These are phyloP conservation scores for Phoma sp. DNA, from an alignment of 2,329 filamentous ascomycete species.

Conservation along the genomic window DNA sequence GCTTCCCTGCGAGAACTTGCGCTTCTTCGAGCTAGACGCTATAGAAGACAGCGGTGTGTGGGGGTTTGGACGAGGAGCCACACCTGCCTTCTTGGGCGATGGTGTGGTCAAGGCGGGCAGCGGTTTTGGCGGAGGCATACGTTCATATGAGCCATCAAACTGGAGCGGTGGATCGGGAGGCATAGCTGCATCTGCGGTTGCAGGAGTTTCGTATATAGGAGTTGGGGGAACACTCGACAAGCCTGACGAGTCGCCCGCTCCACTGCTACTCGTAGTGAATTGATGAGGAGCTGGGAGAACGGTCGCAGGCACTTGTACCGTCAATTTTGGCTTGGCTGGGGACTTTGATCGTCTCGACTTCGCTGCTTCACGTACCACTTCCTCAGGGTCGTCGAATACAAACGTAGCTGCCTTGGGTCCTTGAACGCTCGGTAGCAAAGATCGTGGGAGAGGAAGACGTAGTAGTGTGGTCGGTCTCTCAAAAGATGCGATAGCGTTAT, in stretches of 20 bases:
- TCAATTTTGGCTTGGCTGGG: conserved; percentile 7
- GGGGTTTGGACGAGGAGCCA: not conserved
- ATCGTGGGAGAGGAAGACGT: conserved; percentile 10
- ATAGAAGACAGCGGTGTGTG: not conserved
- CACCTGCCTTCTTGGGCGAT: not conserved
- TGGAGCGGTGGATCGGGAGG: conserved; percentile 3
- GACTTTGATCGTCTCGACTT: conserved; percentile 14
- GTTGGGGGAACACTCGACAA: conserved; percentile 24
- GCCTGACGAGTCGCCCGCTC: not conserved
- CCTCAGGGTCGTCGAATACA: conserved; percentile 30
- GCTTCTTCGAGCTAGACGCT: conserved; percentile 17
- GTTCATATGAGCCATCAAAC: conserved; percentile 16
- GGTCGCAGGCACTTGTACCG: no score
- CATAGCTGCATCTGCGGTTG: not conserved
- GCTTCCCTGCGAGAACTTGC: conserved; percentile 7
- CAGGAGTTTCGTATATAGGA: conserved; percentile 2
- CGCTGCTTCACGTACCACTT: conserved; percentile 24
- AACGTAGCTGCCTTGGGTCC: conserved; percentile 26
- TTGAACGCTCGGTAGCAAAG: conserved; percentile 20
- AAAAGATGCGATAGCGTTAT: not conserved
- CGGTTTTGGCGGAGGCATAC: not conserved
- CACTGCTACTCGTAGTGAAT: no score
- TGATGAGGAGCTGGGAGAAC: no score
- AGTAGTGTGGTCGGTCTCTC: not conserved
- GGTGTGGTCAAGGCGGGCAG: not conserved